Evolutionary conservation across 139 green algal species (phyloP).

Genomic region (Astrephomene gubernaculifera): DNA sequence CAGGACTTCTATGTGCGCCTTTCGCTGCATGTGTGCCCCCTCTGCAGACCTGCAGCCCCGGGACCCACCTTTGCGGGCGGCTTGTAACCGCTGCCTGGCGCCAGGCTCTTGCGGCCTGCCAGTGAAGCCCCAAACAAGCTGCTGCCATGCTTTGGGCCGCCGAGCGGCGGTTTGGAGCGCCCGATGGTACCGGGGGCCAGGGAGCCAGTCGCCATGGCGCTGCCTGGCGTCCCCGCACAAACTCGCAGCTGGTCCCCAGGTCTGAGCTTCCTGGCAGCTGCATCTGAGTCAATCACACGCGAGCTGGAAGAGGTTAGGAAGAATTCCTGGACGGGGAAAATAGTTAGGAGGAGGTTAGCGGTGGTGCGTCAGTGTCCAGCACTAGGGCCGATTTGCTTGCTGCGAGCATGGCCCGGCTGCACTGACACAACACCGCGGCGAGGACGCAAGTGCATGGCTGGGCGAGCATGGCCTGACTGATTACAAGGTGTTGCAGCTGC

Average conservation of each 20-base stretch:
- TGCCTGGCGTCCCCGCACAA: background rate
- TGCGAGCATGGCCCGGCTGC: too few relatives aligned
- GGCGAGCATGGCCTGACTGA: too few relatives aligned
- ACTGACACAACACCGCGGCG: too few relatives aligned
- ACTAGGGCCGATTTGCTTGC: too few relatives aligned
- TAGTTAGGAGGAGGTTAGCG: too few relatives aligned
- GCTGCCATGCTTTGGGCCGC: too few relatives aligned
- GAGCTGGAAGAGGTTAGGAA: background rate
- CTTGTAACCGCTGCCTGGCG: background rate
- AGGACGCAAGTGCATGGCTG: too few relatives aligned
- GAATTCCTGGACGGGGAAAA: conserved; percentile 32
- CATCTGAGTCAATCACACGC: background rate
- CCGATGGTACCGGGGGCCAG: background rate
- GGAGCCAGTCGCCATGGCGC: background rate
- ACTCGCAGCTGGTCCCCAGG: conserved; percentile 5
- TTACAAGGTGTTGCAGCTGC: too few relatives aligned
- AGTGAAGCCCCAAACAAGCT: background rate
- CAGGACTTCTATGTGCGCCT: too few relatives aligned
- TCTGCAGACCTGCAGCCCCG: too few relatives aligned
- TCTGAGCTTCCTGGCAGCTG: background rate
- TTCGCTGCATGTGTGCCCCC: too few relatives aligned
- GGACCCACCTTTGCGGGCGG: conserved; percentile 13
- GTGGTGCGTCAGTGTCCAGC: too few relatives aligned
- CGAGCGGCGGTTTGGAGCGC: background rate
- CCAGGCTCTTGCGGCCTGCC: background rate